Evolutionary conservation across 2,329 filamentous ascomycete species (phyloP).

Genomic region (Fusarium phyllophilum): DNA sequence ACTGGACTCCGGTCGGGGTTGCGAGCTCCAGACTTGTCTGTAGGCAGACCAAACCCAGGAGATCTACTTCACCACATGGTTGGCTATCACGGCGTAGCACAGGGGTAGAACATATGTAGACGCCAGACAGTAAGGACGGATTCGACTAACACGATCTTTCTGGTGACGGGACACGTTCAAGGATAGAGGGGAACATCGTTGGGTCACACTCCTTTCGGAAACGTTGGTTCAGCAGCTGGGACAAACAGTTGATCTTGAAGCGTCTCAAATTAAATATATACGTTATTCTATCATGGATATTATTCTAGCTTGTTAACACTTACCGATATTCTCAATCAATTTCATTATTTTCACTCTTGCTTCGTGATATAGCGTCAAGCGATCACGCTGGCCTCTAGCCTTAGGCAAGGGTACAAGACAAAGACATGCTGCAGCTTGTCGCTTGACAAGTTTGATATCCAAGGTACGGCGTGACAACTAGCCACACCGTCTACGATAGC

Average conservation of each 20-base stretch:
- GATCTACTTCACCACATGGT: slow-evolving; percentile 7
- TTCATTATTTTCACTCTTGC: not conserved
- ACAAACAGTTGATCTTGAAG: not conserved
- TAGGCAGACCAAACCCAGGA: not conserved
- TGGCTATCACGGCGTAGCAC: slow-evolving; percentile 16
- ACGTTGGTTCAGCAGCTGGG: not conserved
- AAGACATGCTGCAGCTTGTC: not conserved
- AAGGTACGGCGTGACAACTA: not conserved
- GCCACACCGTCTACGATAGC: not conserved
- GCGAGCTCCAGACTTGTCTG: slow-evolving; percentile 16
- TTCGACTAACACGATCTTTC: not conserved
- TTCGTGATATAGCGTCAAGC: not conserved
- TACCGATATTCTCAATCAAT: not conserved
- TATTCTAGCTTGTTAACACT: not conserved
- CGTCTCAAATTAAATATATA: slow-evolving; percentile 21
- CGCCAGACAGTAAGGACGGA: not conserved
- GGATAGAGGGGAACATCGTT: not conserved
- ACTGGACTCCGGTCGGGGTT: slow-evolving; percentile 6
- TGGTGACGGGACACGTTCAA: not conserved
- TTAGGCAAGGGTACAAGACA: not conserved
- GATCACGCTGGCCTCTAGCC: not conserved
- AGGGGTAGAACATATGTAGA: not conserved
- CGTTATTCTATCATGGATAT: slow-evolving; percentile 27
- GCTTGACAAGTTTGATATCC: not conserved
- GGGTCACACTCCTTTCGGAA: slow-evolving; percentile 22